Base-by-base conservation (phyloP, 208 protist genomes). In the Herpetomonas samuelpessoai region DNA sequence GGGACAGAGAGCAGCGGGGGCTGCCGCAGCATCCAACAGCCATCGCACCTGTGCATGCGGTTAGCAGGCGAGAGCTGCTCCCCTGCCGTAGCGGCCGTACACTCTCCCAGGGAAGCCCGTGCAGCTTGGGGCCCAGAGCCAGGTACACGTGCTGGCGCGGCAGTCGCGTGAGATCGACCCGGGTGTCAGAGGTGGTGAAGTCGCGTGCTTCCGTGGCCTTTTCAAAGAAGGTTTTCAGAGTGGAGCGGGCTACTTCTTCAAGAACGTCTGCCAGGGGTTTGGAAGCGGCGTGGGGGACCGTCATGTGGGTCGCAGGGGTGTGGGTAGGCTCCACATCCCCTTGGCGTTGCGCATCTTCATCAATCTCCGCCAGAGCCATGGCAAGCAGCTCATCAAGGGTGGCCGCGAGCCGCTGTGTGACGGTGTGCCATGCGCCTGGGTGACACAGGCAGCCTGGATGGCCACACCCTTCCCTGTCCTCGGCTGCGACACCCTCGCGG, bases 81-180 rank as follows among this genome's bases (percentile, higher is more conserved):
- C 66, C 68, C 21, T 50, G 38, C 9, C 66, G 66, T 54, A 79
- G 68, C 26, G 75, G 74, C 12, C 80, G 77, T 31, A 83, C 60
- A 28, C 65, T 76, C 56, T 93, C 86, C 72, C 76, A 88, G 26
- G 82, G 82, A 53, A 92, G 56, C 19, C 21, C 30, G 45, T 89
- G 78, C 60, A 91, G 69, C 47, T 74, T 72, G 29, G 70, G 63
- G 38, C 73, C 66, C 10, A 90, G 47, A 9, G 76, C 47, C 35
- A 93, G 48, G 49, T 87, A 86, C n/a, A 84, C 62, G 65, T 86
- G 77, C 47, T 68, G 60, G 28, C 86, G 86, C 2, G 73, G 66
- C n/a, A 81, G 45, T 1, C 67, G 56, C 45, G 68, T 56, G 10
- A 91, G 61, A 55, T 91, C 69, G 9, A 71, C 56, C 49, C 86